Evolutionary conservation across 768 basidiomycete genomes (phyloP).

Genomic region (Termitomyces sp.): DNA sequence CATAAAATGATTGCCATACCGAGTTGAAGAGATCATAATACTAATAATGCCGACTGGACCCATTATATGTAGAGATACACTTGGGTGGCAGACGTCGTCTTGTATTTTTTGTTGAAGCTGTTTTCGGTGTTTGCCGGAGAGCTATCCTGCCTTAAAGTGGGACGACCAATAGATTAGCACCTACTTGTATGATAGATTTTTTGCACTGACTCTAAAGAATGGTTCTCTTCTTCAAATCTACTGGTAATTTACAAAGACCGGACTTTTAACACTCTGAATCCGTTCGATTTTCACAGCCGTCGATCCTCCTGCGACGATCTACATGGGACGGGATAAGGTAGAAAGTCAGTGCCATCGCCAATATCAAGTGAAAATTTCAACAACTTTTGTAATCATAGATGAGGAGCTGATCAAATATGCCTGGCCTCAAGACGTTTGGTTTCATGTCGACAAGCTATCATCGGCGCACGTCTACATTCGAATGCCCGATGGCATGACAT

Average conservation of each 20-base stretch:
- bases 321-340: slow-evolving; percentile 97
- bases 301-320: slow-evolving; percentile 65
- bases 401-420: slow-evolving; percentile 94
- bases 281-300: slow-evolving; percentile 31
- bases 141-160: background rate
- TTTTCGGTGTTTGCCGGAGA: background rate
- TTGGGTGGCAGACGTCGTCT: no score
- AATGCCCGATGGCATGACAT: slow-evolving; percentile 72
- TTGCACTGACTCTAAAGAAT: slow-evolving; percentile 18
- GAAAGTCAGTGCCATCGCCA: slow-evolving; percentile 59
- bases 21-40: no score
- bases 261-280: background rate
- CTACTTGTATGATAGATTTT: background rate
- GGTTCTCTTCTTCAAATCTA: slow-evolving; percentile 50
- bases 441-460: slow-evolving; percentile 97
- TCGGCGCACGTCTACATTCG: slow-evolving; percentile 98
- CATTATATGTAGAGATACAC: no score
- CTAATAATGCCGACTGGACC: no score
- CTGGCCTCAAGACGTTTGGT: slow-evolving; percentile 86
- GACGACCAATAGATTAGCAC: no score
- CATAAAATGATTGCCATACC: no score
- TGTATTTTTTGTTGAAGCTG: no score
- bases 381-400: slow-evolving; percentile 42
- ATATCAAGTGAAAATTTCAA: background rate
- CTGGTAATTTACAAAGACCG: slow-evolving; percentile 21